Base-by-base conservation (phyloP, 306 rosid genomes). In the Corylus avellana region DNA sequence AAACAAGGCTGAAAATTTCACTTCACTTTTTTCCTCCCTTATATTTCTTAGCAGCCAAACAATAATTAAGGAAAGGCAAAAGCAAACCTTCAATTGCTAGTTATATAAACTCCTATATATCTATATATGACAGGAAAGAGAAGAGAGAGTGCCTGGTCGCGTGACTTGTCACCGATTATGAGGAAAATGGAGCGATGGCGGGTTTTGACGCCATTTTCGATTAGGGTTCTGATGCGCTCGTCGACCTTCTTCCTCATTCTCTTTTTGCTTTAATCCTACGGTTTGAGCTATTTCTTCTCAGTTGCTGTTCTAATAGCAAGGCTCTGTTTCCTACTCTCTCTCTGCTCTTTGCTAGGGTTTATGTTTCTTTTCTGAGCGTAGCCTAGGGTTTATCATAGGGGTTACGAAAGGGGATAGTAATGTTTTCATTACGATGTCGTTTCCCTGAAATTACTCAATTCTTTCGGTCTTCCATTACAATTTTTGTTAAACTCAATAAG, bases 171-270 rank as follows among this genome's bases (percentile, higher is more conserved):
- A 12, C 99, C 99, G 11, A 95, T 78, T 74, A 95, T 91, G 78
- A 93, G 82, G 82, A 95, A 95, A 89, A 95, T 86, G 47, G 97
- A 93, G 63, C 98, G 92, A 59, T 95, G 96, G 80, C 91, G 83
- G 57, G 80, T 72, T 74, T 86, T 93, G 91, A 95, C 98, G 22
- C 99, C 99, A 89, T 95, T 95, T 46, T 91, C 97, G 29, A 95
- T 91, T 11, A 95, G 89, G 82, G 96, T 93, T 75, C 99, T 82
- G 84, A 95, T 93, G 55, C 99, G 92, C 25, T 93, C 98, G 56
- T 95, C 99, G 4, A 93, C 97, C 81, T 93, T 95, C 90, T 93
- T 93, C 96, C 97, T 95, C 99, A 95, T 88, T 50, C 16, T 71
- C 46, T 44, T 32, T 32, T 64, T 8, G 8, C 32, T 46, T 70